Evolutionary conservation across 2,329 filamentous ascomycete species (phyloP).

Genomic region (Podosphaera aphanis): DNA sequence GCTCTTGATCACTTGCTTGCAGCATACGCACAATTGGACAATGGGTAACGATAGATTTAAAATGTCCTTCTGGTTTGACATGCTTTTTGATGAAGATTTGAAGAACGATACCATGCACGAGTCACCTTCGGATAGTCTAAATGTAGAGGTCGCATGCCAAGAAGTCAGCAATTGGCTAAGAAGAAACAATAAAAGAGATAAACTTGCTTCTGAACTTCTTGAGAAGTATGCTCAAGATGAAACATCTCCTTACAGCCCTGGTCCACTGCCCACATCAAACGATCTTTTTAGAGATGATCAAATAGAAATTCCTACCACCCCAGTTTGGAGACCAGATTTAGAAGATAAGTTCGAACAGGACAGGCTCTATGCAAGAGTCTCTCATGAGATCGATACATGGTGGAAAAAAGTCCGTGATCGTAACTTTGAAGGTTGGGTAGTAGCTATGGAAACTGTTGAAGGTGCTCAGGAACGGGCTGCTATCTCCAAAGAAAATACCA

Average conservation of each 20-base stretch:
- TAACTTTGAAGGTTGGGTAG: constrained; percentile 34
- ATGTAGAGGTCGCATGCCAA: constrained; percentile 31
- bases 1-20: constrained; percentile 38
- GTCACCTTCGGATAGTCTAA: constrained; percentile 24
- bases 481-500: constrained; percentile 33
- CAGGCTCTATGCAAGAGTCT: constrained; percentile 33
- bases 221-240: constrained; percentile 24
- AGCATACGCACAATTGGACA: constrained; percentile 46
- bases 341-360: constrained; percentile 35
- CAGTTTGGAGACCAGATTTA: constrained; percentile 20
- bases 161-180: constrained; percentile 40
- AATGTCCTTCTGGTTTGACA: constrained; percentile 45
- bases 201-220: constrained; percentile 29
- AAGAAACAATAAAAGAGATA: constrained; percentile 34
- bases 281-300: constrained; percentile 3
- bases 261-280: constrained; percentile 9
- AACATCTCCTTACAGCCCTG: constrained; percentile 15
- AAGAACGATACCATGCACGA: constrained; percentile 29
- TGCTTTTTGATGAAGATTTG: constrained; percentile 34
- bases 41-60: constrained; percentile 47
- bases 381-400: constrained; percentile 40
- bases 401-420: constrained; percentile 36
- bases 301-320: constrained; percentile 10
- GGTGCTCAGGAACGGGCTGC: constrained; percentile 32
- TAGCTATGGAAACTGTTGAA: constrained; percentile 35